These are phyloP conservation scores for Pleurotus cornucopiae DNA, from an alignment of 768 basidiomycete genomes.

Conservation along the genomic window DNA sequence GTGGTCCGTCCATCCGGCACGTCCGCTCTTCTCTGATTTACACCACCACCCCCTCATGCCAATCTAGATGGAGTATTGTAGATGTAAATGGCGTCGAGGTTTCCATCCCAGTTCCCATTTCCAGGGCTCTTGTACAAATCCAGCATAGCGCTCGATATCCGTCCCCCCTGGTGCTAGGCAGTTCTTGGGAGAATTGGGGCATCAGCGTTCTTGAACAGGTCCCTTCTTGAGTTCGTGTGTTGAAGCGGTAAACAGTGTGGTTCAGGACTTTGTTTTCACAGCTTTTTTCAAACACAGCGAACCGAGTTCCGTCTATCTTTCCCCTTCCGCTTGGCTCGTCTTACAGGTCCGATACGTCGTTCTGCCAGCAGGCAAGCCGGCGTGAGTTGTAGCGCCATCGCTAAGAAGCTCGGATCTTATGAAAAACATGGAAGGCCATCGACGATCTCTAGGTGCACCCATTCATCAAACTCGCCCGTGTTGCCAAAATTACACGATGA, in stretches of 20 bases:
- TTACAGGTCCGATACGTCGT: too few species aligned
- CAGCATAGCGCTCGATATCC: not conserved
- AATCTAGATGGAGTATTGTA: slow-evolving; percentile 1
- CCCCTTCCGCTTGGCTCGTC: not conserved
- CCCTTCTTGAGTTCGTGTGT: not conserved
- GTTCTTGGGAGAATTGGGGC: not conserved
- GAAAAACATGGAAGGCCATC: not conserved
- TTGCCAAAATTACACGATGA: not conserved
- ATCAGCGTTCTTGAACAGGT: too few species aligned
- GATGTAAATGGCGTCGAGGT: slow-evolving; percentile 1
- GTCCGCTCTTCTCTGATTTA: not conserved
- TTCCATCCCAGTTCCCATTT: slow-evolving; percentile 5
- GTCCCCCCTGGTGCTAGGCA: not conserved
- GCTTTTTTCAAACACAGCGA: slow-evolving; percentile 4
- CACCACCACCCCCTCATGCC: not conserved
- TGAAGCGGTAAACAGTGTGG: not conserved
- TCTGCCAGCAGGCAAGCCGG: not conserved
- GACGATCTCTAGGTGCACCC: not conserved
- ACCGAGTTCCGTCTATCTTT: not conserved
- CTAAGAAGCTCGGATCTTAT: not conserved
- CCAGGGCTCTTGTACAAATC: not conserved
- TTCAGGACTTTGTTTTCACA: not conserved
- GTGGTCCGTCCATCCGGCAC: not conserved
- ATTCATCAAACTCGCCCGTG: not conserved
- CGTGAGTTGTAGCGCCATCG: not conserved